Evolutionary conservation across 805 yeast genomes (phyloP).

Genomic region (Candida nitratophila): DNA sequence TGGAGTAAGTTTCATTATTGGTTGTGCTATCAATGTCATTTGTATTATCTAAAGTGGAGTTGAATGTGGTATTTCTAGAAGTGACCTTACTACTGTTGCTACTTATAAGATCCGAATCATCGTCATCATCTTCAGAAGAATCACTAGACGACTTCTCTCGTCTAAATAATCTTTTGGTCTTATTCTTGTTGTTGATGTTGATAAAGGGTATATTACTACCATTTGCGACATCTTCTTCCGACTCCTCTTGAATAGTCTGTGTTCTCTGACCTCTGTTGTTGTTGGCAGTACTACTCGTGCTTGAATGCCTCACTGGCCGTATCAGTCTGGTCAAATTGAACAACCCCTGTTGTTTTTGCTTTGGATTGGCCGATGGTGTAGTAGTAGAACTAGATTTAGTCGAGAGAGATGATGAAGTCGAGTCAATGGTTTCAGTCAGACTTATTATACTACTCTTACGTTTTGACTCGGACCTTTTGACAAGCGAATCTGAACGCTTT

Average conservation of each 20-base stretch:
- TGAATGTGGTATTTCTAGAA: not conserved
- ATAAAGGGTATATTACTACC: not conserved
- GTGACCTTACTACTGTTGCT: not conserved
- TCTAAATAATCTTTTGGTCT: not conserved
- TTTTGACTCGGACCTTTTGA: not conserved
- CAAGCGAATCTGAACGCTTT: not conserved
- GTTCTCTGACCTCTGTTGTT: not conserved
- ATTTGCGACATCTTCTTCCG: constrained; percentile 1
- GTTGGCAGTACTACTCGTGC: not conserved
- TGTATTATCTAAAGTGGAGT: not conserved
- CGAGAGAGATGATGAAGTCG: not conserved
- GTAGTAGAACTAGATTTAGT: not conserved
- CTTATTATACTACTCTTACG: not conserved
- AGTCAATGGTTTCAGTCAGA: not conserved
- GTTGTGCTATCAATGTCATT: not conserved
- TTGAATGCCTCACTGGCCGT: constrained; percentile 2
- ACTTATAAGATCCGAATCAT: not conserved
- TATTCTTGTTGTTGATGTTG: not conserved
- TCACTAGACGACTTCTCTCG: not conserved
- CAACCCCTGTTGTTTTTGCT: constrained; percentile 5
- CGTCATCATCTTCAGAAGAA: not conserved
- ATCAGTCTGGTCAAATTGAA: constrained; percentile 8
- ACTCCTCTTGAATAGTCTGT: constrained; percentile 3
- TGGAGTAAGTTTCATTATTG: constrained; percentile 3
- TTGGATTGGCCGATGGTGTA: not conserved